Evolutionary conservation across 768 basidiomycete species (phyloP).

Genomic region (Nevesoporus exiguus): DNA sequence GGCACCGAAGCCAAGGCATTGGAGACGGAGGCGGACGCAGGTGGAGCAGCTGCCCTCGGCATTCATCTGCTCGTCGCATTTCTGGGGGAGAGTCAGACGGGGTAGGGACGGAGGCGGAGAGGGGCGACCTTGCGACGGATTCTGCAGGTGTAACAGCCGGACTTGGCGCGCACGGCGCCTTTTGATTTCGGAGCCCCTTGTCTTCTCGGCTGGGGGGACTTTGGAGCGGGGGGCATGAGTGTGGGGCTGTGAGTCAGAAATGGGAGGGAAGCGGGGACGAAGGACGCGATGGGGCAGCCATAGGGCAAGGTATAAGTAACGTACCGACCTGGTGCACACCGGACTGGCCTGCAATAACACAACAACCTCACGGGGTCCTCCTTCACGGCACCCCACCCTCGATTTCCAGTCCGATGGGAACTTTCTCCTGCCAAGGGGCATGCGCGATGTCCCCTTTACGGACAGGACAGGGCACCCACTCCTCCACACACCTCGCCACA

Average conservation of each 20-base stretch:
- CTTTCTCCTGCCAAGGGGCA: conserved; percentile 11
- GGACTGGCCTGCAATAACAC: conserved; percentile 2
- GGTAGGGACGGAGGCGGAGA: conserved; percentile 2
- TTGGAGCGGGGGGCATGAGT: conserved; percentile 38
- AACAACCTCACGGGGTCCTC: conserved; percentile 20
- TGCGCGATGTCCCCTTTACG: conserved; percentile 18
- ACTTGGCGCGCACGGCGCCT: conserved; percentile 81
- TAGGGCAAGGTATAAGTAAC: conserved; percentile 34
- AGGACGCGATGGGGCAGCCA: conserved; percentile 21
- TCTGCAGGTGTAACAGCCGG: conserved; percentile 86
- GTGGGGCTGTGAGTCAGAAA: not conserved
- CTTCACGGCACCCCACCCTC: conserved; percentile 23
- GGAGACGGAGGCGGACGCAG: conserved; percentile 74
- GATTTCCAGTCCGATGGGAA: conserved; percentile 22
- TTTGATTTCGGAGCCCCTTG: conserved; percentile 67
- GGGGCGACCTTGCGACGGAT: conserved; percentile 73
- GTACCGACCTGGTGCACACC: conserved; percentile 9
- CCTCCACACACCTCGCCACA: conserved; percentile 9
- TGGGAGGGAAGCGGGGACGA: conserved; percentile 8
- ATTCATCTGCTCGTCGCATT: conserved; percentile 78
- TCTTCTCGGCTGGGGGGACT: conserved; percentile 39
- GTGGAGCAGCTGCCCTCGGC: conserved; percentile 65
- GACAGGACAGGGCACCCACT: conserved; percentile 21
- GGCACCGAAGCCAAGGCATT: conserved; percentile 82
- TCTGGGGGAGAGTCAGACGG: conserved; percentile 42